Evolutionary conservation across 805 yeast genomes (phyloP), one percentile per base, ranked within the genome.

Genomic region (Nakazawaea anatomiae): DNA sequence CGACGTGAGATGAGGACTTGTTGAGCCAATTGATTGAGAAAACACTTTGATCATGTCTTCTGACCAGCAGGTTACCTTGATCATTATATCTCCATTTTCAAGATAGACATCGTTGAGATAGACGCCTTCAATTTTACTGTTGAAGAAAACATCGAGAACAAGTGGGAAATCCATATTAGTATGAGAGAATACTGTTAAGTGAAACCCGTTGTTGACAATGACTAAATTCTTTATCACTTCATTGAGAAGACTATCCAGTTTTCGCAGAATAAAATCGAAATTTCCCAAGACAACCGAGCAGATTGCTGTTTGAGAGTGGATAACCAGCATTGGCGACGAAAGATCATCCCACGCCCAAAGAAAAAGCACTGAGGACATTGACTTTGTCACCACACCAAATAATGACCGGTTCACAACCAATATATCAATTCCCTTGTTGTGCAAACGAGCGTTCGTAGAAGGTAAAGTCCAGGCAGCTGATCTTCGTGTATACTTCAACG

Each of bases 311-410:
- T 35, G 47, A 11, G 35, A 18, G 42, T 39, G 42, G 5, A 48
- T 25, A 4, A 48, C 28, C 47, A 43, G 51, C 4, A 30, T 25
- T 6, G 51, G 51, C 11, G 11, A 5, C 12, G 31, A 27, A 6
- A 25, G 29, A 9, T 38, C 25, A 4, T 35, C n/a, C 11, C 41
- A 45, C 7, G 44, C 39, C 49, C 52, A 50, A 18, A 50, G 39
- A 25, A 50, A 50, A 2, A 50, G 12, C 30, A 50, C 49, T 4
- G 46, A n/a, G 14, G 52, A 49, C 52, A 50, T 50, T 29, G 48
- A 50, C 18, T 41, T 45, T 4, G 49, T 34, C 30, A 34, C 42
- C 28, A 28, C 28, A 4, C n/a, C 29, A 11, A 43, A 48, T 11
- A 11, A 6, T 5, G 27, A 35, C 10, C 38, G 28, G 14, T 30